Conservation (phyloP, 1,139 yeast genomes). For the Blastobotrys aristatus region DNA sequence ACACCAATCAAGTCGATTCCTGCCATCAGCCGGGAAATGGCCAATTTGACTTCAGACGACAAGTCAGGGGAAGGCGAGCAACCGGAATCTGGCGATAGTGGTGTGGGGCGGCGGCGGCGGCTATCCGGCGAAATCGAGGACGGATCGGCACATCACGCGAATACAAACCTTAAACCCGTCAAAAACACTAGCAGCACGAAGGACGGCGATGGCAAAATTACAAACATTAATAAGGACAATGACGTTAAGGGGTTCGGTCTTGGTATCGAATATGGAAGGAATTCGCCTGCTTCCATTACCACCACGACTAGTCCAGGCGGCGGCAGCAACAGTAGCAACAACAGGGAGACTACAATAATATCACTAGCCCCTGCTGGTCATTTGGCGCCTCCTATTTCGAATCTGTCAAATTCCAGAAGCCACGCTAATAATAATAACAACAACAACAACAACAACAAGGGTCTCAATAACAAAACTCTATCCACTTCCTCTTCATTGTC, state of each 20-base stretch:
- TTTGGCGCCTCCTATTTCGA: neutral
- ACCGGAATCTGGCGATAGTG: too few species aligned
- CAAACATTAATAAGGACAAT: neutral
- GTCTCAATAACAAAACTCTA: neutral
- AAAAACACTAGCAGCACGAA: neutral
- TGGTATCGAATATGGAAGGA: neutral
- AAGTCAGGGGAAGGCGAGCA: too few species aligned
- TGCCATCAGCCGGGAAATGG: neutral
- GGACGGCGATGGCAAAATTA: neutral
- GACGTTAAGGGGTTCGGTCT: slow-evolving; percentile 1
- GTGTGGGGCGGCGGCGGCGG: too few species aligned
- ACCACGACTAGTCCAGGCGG: too few species aligned
- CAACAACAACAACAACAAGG: neutral
- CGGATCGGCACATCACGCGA: too few species aligned
- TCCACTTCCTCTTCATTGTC: neutral
- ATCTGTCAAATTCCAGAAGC: neutral
- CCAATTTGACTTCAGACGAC: too few species aligned
- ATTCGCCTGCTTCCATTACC: too few species aligned
- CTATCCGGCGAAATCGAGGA: too few species aligned
- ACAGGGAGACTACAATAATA: too few species aligned
- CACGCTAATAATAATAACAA: neutral
- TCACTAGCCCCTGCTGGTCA: neutral
- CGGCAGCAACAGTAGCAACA: too few species aligned
- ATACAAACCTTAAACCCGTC: too few species aligned
- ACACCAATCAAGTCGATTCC: neutral